These are phyloP conservation scores for Coemansia interrupta DNA, from an alignment of 192 early-diverging fungal species.

Conservation along the genomic window DNA sequence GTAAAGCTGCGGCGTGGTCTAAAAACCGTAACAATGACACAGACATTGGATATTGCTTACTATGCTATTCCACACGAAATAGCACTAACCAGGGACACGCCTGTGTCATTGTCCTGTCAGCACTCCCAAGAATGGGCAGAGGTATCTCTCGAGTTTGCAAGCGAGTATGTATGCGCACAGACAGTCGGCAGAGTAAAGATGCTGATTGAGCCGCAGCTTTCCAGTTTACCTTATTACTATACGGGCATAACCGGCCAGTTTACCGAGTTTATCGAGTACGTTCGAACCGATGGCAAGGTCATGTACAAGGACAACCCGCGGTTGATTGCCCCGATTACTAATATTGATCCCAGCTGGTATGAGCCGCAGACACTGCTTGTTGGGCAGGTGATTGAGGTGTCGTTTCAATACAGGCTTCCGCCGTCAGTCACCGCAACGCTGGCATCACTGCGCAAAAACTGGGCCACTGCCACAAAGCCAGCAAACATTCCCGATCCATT, in stretches of 20 bases:
- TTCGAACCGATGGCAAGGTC: conserved; percentile 3
- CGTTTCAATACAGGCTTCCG: background rate
- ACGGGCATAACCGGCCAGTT: background rate
- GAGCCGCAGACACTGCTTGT: background rate
- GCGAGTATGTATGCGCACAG: no score
- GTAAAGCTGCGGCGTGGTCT: background rate
- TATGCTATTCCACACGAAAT: background rate
- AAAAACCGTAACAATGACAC: background rate
- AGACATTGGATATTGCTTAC: background rate
- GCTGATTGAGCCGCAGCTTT: background rate
- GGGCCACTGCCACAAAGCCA: background rate
- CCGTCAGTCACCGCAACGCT: background rate
- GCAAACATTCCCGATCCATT: background rate
- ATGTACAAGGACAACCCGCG: conserved; percentile 1
- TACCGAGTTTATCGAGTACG: conserved; percentile 2
- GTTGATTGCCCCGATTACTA: background rate
- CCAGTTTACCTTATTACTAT: background rate
- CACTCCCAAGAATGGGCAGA: no score
- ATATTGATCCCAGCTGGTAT: background rate
- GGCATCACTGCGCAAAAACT: conserved; percentile 1
- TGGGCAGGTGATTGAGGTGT: background rate
- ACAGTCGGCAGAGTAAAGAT: no score
- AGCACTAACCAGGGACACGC: background rate
- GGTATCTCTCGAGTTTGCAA: no score
- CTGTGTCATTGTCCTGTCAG: background rate